Base-by-base conservation (phyloP, 352 stramenopile species). In the Thraustochytrium sp. region DNA sequence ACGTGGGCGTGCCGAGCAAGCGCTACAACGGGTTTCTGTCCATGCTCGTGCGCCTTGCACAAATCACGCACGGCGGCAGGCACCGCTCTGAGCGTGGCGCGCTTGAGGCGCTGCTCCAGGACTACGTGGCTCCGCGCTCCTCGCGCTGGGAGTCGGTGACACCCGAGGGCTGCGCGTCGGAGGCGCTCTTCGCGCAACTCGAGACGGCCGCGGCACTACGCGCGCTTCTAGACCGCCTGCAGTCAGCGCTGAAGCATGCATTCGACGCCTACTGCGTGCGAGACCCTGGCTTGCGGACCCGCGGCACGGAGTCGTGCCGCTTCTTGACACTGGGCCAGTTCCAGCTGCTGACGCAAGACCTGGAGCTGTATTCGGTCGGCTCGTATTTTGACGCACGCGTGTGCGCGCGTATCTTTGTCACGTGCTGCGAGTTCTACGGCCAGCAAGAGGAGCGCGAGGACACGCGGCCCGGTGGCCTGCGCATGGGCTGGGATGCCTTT, bases 321-420 rank as follows among this genome's bases (percentile, higher is more conserved):
- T 80, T 65, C 44, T 21, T 80, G 21, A 80, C 68, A 44, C 31
- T 80, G 48, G 34, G 34, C n/a, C 68, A 80, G 26, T 80, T 80
- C 68, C 42, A 63, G 49, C 68, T 80, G 21, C 9, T 75, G 18
- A 26, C 40, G 23, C 68, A 80, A 21, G 68, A 80, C 26, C 42
- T 80, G 37, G 68, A 80, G 16, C 44, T 80, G 23, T 80, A 46
- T 26, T 29, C 68, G 3, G 26, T 44, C 5, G 68, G 68, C 16
- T 29, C 46, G 8, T 40, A 75, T 64, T 16, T 80, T 9, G 68
- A 80, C 34, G 42, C 68, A 18, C 46, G 68, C n/a, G 23, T 63
- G 9, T 42, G 36, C 16, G 18, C 68, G 29, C 46, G 51, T 0
- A 80, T 80, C 34, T 80, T 72, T 34, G 31, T 80, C 26, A 65